These are phyloP conservation scores for Arbutus unedo DNA, from an alignment of 148 eudicot species.

Conservation along the genomic window DNA sequence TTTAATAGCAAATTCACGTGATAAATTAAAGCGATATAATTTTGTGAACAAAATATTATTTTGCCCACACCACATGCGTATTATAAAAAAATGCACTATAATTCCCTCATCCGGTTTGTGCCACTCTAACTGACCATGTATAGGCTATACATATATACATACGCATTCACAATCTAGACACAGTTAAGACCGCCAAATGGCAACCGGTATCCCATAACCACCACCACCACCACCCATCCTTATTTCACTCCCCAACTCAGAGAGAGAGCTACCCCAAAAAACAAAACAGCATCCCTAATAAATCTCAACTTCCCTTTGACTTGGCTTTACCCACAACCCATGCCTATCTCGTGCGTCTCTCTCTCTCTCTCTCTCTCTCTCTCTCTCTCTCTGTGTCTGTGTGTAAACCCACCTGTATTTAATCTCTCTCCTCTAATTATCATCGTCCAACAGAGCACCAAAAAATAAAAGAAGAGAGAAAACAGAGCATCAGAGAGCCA, in stretches of 20 bases:
- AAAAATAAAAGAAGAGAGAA: not conserved
- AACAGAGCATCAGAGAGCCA: not conserved
- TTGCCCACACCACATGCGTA: no score
- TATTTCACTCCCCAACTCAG: constrained; percentile 18
- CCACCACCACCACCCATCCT: constrained; percentile 25
- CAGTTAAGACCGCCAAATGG: constrained; percentile 22
- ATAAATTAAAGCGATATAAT: no score
- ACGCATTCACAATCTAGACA: not conserved
- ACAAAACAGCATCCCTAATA: constrained; percentile 21
- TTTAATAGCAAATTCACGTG: no score
- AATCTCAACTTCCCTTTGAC: constrained; percentile 15
- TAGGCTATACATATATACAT: not conserved
- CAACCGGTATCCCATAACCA: not conserved
- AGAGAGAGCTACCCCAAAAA: not conserved
- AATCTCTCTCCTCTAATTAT: not conserved
- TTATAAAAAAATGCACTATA: no score
- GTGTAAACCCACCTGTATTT: not conserved
- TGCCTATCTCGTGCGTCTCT: constrained; percentile 34
- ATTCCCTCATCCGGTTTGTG: no score
- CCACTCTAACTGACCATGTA: not conserved
- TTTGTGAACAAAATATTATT: no score
- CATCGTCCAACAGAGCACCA: constrained; percentile 1
- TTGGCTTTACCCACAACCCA: constrained; percentile 24
- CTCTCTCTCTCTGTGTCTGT: not conserved
- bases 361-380: constrained; percentile 14